Evolutionary conservation across 2,329 filamentous ascomycete species (phyloP), one percentile per base, ranked within the genome.

Genomic region (Colletotrichum brevisporum): DNA sequence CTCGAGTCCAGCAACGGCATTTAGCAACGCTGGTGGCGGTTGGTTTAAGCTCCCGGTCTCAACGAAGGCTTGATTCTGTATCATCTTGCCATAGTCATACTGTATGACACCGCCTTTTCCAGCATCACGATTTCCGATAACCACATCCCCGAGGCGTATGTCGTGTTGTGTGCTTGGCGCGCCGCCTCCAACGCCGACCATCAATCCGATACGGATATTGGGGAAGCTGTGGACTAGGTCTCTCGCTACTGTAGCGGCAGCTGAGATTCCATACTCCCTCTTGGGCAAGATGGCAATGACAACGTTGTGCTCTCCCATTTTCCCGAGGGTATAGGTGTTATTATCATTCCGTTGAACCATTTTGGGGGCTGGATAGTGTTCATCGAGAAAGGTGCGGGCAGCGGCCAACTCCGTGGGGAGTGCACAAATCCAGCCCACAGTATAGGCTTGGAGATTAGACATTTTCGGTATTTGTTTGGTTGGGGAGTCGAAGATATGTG

Each of bases 81-180:
- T 56, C 3, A 50, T 51, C 55, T 72, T 72, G 8, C 69, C 63
- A 18, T 55, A 70, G 16, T 72, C 69, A 27, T 72, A 72, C 8
- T 71, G 59, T 2, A 71, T 36, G 0, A 71, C 65, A 3, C 65
- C 71, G 1, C 61, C 59, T 0, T 55, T 4, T 0, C 51, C 50
- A 1, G n/a, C n/a, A n/a, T n/a, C n/a, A 36, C 52, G 39, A 15
- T 18, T 56, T 8, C 67, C 59, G 10, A 66, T 36, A 1, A 65
- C 62, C 1, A 65, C 26, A 18, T 55, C 24, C 4, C 47, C 47
- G 0, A 57, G 83, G 4, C 80, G 76, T 1, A 82, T 76, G n/a
- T 83, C 79, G 16, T 77, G 65, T 13, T 75, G 66, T 2, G 4
- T 0, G 60, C 5, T 83, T 67, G 80, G 80, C 0, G 74, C 79